Conservation (phyloP, 495 filamentous ascomycete genomes). For the Annulohypoxylon bovei region DNA sequence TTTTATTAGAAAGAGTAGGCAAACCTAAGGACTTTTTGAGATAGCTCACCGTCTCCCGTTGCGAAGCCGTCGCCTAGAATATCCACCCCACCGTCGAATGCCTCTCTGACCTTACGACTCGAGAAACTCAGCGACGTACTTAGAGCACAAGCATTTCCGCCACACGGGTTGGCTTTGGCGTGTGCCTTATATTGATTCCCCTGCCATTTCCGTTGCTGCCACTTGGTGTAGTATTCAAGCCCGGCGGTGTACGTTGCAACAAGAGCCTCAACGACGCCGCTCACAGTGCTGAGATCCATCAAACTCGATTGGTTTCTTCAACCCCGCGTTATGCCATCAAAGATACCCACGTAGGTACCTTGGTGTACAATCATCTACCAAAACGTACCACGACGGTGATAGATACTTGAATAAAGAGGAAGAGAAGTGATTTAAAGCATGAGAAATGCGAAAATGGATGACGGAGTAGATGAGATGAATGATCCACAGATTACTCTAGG, state of each 20-base stretch:
- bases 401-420: neutral
- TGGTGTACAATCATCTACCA: neutral
- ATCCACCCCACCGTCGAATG: conserved; percentile 48
- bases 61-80: conserved; percentile 51
- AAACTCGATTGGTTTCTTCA: conserved; percentile 18
- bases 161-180: conserved; percentile 21
- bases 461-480: conserved; percentile 2
- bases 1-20: conserved; percentile 9
- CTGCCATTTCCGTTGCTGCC: conserved; percentile 45
- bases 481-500: neutral
- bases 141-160: conserved; percentile 41
- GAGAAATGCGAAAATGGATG: neutral
- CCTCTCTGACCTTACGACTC: conserved; percentile 45
- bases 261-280: conserved; percentile 45
- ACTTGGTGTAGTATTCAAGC: conserved; percentile 49
- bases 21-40: neutral
- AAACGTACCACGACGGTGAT: neutral
- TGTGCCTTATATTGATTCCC: conserved; percentile 33
- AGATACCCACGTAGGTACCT: neutral
- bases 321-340: conserved; percentile 6
- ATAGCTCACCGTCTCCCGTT: conserved; percentile 50
- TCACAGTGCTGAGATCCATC: conserved; percentile 49
- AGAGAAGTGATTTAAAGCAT: neutral
- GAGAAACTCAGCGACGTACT: conserved; percentile 50
- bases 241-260: conserved; percentile 46